Base-by-base conservation (phyloP, 495 filamentous ascomycete species). In the Letharia columbiana region DNA sequence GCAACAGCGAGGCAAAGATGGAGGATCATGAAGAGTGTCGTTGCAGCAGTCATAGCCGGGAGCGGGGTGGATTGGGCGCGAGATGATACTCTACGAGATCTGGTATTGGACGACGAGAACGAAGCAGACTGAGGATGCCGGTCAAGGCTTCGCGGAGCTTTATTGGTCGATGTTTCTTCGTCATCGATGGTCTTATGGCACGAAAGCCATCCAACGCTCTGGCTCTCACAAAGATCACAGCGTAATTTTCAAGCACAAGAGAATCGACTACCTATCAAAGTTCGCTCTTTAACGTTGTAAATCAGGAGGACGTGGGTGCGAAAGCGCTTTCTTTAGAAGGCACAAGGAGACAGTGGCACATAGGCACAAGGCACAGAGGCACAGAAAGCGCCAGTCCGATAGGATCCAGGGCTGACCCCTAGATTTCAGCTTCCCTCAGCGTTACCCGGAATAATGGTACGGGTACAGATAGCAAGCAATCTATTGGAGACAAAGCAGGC, bases 51-150 rank as follows among this genome's bases (percentile, higher is more conserved):
- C 47, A 82, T 96, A 42, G 90, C 87, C 33, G 90, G 88, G 10
- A 96, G 91, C 73, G 92, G 91, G 54, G 76, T 94, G 44, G 84
- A 96, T 69, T 96, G 92, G 92, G 85, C 83, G 31, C 79, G 84
- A 58, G 85, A 96, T 74, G 82, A 85, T 50, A 79, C 77, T 62
- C 78, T 96, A 63, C 77, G 84, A 66, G 84, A 83, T 59, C 77
- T 94, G 67, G 91, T 96, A 31, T 78, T 96, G 63, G 89, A 92
- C 74, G 82, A 85, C 64, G 86, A 88, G 68, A 82, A 84, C 54
- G 83, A 83, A 68, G 56, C 13, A 39, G 64, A 61, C 37, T 69
- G 64, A 66, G 42, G 7, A 54, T 31, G 50, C 50, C 4, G 50
- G 28, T 15, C 50, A 31, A 57, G 13, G 33, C 15, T 57, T 57